These are phyloP conservation scores for Xylaria sp. DNA, from an alignment of 2,329 filamentous ascomycete genomes.

Conservation along the genomic window DNA sequence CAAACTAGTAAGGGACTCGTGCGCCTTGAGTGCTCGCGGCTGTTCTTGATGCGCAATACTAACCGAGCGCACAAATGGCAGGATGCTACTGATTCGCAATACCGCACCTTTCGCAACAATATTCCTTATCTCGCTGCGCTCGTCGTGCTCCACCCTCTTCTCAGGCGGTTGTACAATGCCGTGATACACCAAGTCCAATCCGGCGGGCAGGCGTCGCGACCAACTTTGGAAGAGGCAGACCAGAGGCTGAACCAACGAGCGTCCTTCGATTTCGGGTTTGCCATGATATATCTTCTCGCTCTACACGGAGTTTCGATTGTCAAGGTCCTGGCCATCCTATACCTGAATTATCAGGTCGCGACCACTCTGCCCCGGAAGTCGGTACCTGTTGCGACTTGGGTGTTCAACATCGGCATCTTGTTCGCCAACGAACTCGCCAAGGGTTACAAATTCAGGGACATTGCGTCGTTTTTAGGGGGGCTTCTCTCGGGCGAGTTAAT, in stretches of 20 bases:
- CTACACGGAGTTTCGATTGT: conserved; percentile 85
- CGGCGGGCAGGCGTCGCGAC: conserved; percentile 36
- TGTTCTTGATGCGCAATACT: background rate
- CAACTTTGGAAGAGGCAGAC: conserved; percentile 53
- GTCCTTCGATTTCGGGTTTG: conserved; percentile 84
- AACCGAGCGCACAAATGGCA: conserved; percentile 41
- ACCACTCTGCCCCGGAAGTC: conserved; percentile 72
- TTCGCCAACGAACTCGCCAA: conserved; percentile 87
- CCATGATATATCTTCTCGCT: conserved; percentile 75
- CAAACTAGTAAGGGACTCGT: conserved; percentile 70
- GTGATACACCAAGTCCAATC: conserved; percentile 50
- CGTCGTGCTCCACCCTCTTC: conserved; percentile 77
- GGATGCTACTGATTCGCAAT: conserved; percentile 92
- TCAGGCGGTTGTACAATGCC: conserved; percentile 74
- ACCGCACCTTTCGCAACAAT: conserved; percentile 82
- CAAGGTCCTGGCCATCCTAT: conserved; percentile 83
- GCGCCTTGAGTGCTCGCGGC: background rate
- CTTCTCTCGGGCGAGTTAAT: conserved; percentile 43
- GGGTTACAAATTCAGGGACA: conserved; percentile 74
- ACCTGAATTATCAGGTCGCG: conserved; percentile 79
- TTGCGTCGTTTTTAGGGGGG: conserved; percentile 60
- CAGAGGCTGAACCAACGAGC: conserved; percentile 70
- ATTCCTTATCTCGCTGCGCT: conserved; percentile 80
- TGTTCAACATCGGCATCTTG: conserved; percentile 83
- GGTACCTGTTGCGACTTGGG: conserved; percentile 80